phyloP scores from a whole-genome alignment of 1,284 basidiomycete species.

The Xanthoconium separans region DNA sequence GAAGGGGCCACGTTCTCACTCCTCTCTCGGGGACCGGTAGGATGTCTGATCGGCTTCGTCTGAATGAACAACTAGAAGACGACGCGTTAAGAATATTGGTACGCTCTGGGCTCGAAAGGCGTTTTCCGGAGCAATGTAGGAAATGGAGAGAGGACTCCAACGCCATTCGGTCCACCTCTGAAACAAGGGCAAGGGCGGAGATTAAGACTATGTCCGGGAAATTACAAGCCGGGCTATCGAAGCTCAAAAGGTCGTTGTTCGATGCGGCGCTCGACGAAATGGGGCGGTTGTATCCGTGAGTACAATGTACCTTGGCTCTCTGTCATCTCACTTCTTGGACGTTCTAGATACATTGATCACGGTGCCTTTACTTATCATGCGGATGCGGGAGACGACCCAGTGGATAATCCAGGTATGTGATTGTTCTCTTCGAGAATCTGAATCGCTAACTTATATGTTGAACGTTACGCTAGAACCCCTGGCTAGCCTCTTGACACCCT shows the following conservation, averaged over 20 bases:
- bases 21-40: slow-evolving; percentile 7
- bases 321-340: too few relatives aligned
- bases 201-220: neutral
- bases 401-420: too few relatives aligned
- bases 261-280: neutral
- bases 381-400: too few relatives aligned
- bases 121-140: slow-evolving; percentile 11
- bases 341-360: too few relatives aligned
- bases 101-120: slow-evolving; percentile 29
- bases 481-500: slow-evolving; percentile 6
- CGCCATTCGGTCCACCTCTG: neutral
- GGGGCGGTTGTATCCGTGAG: slow-evolving; percentile 9
- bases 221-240: neutral
- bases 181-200: neutral
- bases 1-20: neutral
- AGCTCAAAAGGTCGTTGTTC: slow-evolving; percentile 1
- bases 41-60: slow-evolving; percentile 20
- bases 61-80: slow-evolving; percentile 30
- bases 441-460: too few relatives aligned
- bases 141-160: neutral
- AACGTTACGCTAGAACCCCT: slow-evolving; percentile 15
- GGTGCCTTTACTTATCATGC: too few relatives aligned
- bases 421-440: too few relatives aligned
- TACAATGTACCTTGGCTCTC: too few relatives aligned
- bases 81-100: slow-evolving; percentile 32